Conservation (phyloP, 345 rosid genomes). For the Brassica carinata region DNA sequence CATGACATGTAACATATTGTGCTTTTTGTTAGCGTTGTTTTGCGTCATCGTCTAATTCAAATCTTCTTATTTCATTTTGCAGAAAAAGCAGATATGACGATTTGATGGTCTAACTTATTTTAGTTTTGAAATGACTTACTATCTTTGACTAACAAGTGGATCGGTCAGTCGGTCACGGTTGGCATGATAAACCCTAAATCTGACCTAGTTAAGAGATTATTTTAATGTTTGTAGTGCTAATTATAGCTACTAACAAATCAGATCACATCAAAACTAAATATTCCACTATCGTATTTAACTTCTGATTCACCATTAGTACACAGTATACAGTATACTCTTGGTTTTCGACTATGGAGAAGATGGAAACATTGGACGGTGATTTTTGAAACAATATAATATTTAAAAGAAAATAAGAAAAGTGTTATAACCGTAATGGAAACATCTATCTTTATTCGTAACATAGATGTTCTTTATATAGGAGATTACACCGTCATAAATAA, state of each 20-base stretch:
- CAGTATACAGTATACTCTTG: background rate
- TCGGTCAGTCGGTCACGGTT: conserved; percentile 30
- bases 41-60: background rate
- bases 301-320: conserved; percentile 1
- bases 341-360: conserved; percentile 14
- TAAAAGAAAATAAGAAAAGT: background rate
- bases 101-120: background rate
- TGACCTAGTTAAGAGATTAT: conserved; percentile 7
- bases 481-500: too few species aligned
- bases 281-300: background rate
- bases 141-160: conserved; percentile 34
- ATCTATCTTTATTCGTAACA: too few species aligned
- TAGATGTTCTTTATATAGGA: too few species aligned
- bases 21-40: background rate
- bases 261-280: background rate
- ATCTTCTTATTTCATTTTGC: background rate
- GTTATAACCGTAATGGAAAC: too few species aligned
- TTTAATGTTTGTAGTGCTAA: conserved; percentile 15
- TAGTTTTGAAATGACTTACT: background rate
- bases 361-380: background rate
- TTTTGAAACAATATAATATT: background rate
- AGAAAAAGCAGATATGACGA: background rate
- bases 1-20: background rate
- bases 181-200: conserved; percentile 22
- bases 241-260: background rate